Evolutionary conservation across 257 asterid species (phyloP).

Genomic region (Plantago ovata): DNA sequence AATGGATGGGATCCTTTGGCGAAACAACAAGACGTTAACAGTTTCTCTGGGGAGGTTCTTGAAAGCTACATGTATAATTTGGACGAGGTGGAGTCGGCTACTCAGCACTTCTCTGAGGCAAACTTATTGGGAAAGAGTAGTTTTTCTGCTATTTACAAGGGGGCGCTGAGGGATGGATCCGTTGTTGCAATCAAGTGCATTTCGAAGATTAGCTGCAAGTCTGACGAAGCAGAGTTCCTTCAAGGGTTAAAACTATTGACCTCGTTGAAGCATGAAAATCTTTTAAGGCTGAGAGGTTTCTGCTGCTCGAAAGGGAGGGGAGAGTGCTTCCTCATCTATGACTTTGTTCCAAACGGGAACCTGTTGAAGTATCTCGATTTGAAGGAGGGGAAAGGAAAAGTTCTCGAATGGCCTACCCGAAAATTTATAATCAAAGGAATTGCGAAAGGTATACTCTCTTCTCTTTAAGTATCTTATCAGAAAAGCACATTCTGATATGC

Average conservation of each 20-base stretch:
- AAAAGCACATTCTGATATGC: background rate
- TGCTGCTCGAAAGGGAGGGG: slow-evolving; percentile 95
- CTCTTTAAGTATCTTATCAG: slow-evolving; percentile 3
- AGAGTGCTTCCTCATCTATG: slow-evolving; percentile 88
- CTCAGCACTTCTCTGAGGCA: slow-evolving; percentile 71
- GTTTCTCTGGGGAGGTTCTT: slow-evolving; percentile 73
- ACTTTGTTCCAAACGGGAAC: slow-evolving; percentile 77
- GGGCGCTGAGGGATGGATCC: slow-evolving; percentile 76
- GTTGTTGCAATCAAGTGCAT: slow-evolving; percentile 81
- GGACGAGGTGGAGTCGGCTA: slow-evolving; percentile 92
- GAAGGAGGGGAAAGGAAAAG: slow-evolving; percentile 46
- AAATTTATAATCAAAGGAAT: slow-evolving; percentile 71
- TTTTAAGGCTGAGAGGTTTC: slow-evolving; percentile 82
- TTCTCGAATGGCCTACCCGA: slow-evolving; percentile 82
- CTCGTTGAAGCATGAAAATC: slow-evolving; percentile 74
- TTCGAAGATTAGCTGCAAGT: slow-evolving; percentile 86
- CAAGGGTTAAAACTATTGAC: slow-evolving; percentile 71
- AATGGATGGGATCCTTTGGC: slow-evolving; percentile 86
- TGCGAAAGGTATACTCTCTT: slow-evolving; percentile 54
- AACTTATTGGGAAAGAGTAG: slow-evolving; percentile 80
- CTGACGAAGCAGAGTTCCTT: slow-evolving; percentile 76
- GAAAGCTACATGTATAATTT: slow-evolving; percentile 78
- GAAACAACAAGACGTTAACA: slow-evolving; percentile 47
- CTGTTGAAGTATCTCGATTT: slow-evolving; percentile 69
- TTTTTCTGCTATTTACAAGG: slow-evolving; percentile 75